Evolutionary conservation across 257 asterid genomes (phyloP), one percentile per base, ranked within the genome.

Genomic region (Pogostemon cablin): DNA sequence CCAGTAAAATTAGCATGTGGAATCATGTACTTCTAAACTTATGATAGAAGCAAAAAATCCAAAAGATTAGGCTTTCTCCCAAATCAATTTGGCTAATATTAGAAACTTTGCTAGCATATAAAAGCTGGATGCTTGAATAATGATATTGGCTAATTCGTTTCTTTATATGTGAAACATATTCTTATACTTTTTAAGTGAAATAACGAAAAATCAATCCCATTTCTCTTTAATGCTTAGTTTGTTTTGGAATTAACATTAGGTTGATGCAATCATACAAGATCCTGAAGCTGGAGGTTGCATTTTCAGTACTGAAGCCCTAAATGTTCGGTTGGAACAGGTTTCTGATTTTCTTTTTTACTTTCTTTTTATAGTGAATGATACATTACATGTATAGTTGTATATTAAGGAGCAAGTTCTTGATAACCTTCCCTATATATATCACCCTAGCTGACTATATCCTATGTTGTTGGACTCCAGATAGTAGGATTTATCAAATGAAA

Each of bases 201-300:
- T 60, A 62, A 2, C 15, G 40, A 39, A 7, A 25, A 25, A 25
- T 25, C 32, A 38, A 62, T 71, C 48, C 25, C 40, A 55, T 32
- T 65, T 34, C 49, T 43, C 11, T 48, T 63, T 66, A 20, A 71
- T 65, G 63, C 64, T 73, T 69, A 40, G 58, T 69, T 53, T 61
- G 2, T 67, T 62, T 72, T 78, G 62, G 64, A 58, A 53, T 40
- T 48, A 59, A 69, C 72, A 38, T 72, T 73, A 93, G 97, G 83
- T 93, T 69, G 98, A 93, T 80, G 89, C 97, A 56, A 87, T 90
- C 61, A 80, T 81, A 72, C 96, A 87, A 73, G 96, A 93, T 77
- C 79, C 81, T 40, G 91, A 85, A 61, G 95, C 95, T 60, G 78
- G 75, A 69, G 97, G 98, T 58, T 74, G 83, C 82, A 90, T 93